A percentile compares a stretch with the other conserved stretches of the same genome.
phyloP scores from a whole-genome alignment of 495 filamentous ascomycete species.

The Neurospora sp. region DNA sequence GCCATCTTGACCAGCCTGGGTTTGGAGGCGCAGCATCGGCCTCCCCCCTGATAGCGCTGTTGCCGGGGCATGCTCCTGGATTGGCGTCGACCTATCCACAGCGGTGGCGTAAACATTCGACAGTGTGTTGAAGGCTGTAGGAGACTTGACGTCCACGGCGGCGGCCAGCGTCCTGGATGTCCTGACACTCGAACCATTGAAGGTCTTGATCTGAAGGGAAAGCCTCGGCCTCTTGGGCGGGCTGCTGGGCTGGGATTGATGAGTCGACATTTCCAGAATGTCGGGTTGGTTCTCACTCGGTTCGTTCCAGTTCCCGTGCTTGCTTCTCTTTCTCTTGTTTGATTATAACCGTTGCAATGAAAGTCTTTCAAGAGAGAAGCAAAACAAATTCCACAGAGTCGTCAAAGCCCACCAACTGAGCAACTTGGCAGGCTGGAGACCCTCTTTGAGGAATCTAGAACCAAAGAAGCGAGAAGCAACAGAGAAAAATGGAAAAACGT shows the following conservation, averaged over 20 bases:
- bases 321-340: background rate
- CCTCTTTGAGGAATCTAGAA: constrained; percentile 5
- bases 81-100: constrained; percentile 54
- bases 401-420: constrained; percentile 3
- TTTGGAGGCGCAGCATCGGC: constrained; percentile 37
- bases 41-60: constrained; percentile 27
- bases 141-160: constrained; percentile 52
- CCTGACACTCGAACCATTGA: constrained; percentile 19
- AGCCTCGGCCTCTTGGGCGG: constrained; percentile 61
- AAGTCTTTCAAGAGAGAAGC: background rate
- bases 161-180: constrained; percentile 25
- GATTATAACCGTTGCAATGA: background rate
- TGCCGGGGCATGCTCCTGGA: constrained; percentile 28
- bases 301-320: background rate
- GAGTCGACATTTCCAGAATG: constrained; percentile 26
- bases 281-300: background rate
- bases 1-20: constrained; percentile 17
- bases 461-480: background rate
- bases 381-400: background rate
- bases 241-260: constrained; percentile 21
- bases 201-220: constrained; percentile 60
- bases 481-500: background rate
- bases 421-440: constrained; percentile 1
- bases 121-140: constrained; percentile 74
- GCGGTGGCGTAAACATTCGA: constrained; percentile 65